phyloP scores from a whole-genome alignment of 1,284 basidiomycete genomes.

The Ceratobasidium sp. region DNA sequence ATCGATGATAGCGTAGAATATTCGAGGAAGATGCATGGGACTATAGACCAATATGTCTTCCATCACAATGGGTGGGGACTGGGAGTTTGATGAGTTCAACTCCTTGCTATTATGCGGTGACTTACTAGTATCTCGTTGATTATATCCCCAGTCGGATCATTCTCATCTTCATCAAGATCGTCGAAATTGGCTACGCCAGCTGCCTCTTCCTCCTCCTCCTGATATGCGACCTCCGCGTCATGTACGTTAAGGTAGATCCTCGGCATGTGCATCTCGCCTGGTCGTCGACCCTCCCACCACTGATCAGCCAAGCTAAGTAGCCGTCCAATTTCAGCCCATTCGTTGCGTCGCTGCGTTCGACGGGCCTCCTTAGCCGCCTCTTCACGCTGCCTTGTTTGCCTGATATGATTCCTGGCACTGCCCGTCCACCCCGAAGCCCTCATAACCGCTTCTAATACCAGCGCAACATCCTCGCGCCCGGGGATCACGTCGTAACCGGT shows the following conservation, averaged over 20 bases:
- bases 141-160: slow-evolving; percentile 60
- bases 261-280: slow-evolving; percentile 23
- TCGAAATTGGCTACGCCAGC: slow-evolving; percentile 56
- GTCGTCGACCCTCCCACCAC: slow-evolving; percentile 71
- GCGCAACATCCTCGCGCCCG: slow-evolving; percentile 82
- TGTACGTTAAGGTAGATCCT: slow-evolving; percentile 38
- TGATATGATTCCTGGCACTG: slow-evolving; percentile 61
- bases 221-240: slow-evolving; percentile 41
- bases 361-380: slow-evolving; percentile 71
- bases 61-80: slow-evolving; percentile 35
- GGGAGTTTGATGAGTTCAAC: slow-evolving; percentile 62
- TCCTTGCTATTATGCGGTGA: not conserved
- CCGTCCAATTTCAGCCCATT: slow-evolving; percentile 69
- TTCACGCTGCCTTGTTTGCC: slow-evolving; percentile 71
- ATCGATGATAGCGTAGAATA: slow-evolving; percentile 53
- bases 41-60: slow-evolving; percentile 52
- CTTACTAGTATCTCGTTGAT: slow-evolving; percentile 61
- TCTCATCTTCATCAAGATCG: slow-evolving; percentile 62
- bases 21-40: slow-evolving; percentile 45
- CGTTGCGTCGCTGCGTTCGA: slow-evolving; percentile 65
- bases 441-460: slow-evolving; percentile 86
- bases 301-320: slow-evolving; percentile 67
- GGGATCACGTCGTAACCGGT: slow-evolving; percentile 82
- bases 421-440: slow-evolving; percentile 79
- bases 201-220: slow-evolving; percentile 55